Evolutionary conservation across 306 rosid species (phyloP).

Genomic region (Fragaria ananassa): DNA sequence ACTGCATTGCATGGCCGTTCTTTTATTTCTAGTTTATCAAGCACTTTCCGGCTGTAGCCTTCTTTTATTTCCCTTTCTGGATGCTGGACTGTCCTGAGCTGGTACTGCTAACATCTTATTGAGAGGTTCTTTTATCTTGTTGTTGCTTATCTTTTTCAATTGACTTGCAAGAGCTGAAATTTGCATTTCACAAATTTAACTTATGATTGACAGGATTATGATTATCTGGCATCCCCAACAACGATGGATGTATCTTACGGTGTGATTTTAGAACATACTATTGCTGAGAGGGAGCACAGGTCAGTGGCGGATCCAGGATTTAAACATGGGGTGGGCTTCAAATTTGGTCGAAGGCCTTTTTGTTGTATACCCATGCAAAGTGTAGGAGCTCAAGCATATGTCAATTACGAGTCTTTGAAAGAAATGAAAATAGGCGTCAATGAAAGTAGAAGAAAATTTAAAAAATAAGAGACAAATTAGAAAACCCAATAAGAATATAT

Average conservation of each 20-base stretch:
- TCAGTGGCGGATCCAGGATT: no score
- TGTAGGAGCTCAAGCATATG: no score
- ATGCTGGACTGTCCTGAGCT: conserved; percentile 4
- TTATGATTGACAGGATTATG: conserved; percentile 68
- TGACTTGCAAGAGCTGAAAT: conserved; percentile 5
- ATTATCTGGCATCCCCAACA: conserved; percentile 72
- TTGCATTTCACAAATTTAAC: conserved; percentile 31
- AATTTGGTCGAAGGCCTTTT: no score
- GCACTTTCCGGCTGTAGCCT: not conserved
- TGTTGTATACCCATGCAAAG: no score
- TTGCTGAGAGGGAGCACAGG: conserved; percentile 99
- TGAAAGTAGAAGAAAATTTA: no score
- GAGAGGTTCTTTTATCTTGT: conserved; percentile 11
- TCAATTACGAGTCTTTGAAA: no score
- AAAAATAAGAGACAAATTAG: no score
- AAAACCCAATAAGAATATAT: no score
- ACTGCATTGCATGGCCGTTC: not conserved
- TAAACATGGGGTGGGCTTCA: no score
- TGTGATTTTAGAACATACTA: conserved; percentile 91
- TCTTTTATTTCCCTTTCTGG: conserved; percentile 4
- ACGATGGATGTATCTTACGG: conserved; percentile 89
- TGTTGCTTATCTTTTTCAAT: conserved; percentile 15
- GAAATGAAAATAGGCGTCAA: no score
- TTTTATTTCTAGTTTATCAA: not conserved
- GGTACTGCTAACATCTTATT: conserved; percentile 14